Percentiles rank a stretch among this genome's conserved stretches.
Conservation (phyloP, 2,329 filamentous ascomycete genomes). For the Emmonsiellopsis sp. region DNA sequence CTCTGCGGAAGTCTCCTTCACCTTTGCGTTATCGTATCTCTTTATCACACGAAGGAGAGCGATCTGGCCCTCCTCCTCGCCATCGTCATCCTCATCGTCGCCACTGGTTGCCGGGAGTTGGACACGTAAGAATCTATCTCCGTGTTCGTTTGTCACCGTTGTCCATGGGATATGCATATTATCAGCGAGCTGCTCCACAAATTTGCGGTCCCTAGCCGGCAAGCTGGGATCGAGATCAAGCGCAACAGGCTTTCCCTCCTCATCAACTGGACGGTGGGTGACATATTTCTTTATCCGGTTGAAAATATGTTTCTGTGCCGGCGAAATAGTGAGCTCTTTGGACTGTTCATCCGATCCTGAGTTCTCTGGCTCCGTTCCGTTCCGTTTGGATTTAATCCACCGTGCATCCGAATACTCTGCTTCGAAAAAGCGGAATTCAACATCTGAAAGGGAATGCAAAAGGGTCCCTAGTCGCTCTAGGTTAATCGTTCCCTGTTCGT, state of each 20-base stretch:
- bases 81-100: slow-evolving; percentile 56
- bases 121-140: slow-evolving; percentile 57
- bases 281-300: slow-evolving; percentile 74
- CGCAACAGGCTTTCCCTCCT: slow-evolving; percentile 38
- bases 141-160: slow-evolving; percentile 54
- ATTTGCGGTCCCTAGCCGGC: slow-evolving; percentile 80
- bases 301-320: slow-evolving; percentile 73
- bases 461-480: slow-evolving; percentile 68
- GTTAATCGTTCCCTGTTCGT: slow-evolving; percentile 89
- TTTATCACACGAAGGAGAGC: slow-evolving; percentile 80
- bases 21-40: slow-evolving; percentile 81
- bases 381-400: slow-evolving; percentile 85
- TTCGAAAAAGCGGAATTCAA: slow-evolving; percentile 90
- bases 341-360: slow-evolving; percentile 48
- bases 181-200: slow-evolving; percentile 77
- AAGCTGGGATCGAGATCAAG: slow-evolving; percentile 66
- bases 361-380: slow-evolving; percentile 55
- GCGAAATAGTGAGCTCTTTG: slow-evolving; percentile 63
- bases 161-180: slow-evolving; percentile 58
- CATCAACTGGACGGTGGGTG: slow-evolving; percentile 52
- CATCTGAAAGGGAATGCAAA: slow-evolving; percentile 73
- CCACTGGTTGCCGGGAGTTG: slow-evolving; percentile 42
- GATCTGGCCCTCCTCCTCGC: slow-evolving; percentile 75
- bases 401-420: slow-evolving; percentile 76
- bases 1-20: slow-evolving; percentile 69